Conservation (phyloP, 441 rosid genomes). For the Syzygium syzygioides region DNA sequence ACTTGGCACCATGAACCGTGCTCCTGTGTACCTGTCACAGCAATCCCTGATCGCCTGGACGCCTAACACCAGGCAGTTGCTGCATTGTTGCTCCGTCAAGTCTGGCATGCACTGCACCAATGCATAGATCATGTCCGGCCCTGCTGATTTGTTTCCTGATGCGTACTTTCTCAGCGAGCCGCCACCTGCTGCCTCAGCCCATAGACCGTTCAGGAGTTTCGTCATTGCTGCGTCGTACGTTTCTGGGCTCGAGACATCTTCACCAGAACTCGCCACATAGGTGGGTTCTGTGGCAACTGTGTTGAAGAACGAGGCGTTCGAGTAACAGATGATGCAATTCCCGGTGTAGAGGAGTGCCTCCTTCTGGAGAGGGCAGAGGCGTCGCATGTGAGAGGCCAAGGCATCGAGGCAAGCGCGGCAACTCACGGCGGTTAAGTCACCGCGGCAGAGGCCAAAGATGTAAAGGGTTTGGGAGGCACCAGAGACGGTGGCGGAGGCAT, state of each 20-base stretch:
- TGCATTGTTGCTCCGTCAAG: background rate
- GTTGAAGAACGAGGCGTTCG: background rate
- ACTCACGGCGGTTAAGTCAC: rapidly evolving
- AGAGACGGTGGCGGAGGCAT: background rate
- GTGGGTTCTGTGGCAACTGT: rapidly evolving
- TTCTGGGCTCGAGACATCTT: background rate
- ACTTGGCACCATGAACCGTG: background rate
- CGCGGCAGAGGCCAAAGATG: background rate
- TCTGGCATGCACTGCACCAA: background rate
- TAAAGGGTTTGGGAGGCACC: background rate
- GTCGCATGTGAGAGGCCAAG: background rate
- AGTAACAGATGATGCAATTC: background rate
- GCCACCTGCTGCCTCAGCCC: background rate
- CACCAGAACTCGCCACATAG: rapidly evolving
- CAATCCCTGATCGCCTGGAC: rapidly evolving
- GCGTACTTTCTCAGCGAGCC: background rate
- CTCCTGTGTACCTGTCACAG: background rate
- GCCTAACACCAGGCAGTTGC: rapidly evolving
- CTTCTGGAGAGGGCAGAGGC: background rate
- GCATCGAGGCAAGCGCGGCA: background rate
- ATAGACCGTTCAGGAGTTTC: background rate
- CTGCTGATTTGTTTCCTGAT: background rate
- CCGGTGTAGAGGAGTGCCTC: background rate
- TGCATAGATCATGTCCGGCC: background rate
- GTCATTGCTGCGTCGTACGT: background rate